Conservation (phyloP, 306 rosid genomes). For the Mimosa bimucronata region DNA sequence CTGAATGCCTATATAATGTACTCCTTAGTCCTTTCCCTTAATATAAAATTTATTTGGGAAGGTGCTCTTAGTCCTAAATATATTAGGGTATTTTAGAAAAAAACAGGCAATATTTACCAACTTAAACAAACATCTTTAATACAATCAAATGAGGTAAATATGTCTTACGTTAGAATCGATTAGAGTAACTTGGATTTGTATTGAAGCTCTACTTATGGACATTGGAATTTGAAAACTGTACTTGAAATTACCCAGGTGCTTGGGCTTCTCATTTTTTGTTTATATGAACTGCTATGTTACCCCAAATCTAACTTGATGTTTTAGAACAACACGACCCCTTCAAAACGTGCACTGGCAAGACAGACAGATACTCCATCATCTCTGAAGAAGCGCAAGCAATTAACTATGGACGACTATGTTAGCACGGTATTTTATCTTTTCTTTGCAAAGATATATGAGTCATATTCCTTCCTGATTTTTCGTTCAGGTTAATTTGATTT, state of each 20-base stretch:
- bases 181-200: too few relatives aligned
- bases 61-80: too few relatives aligned
- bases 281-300: conserved; percentile 8
- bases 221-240: not conserved
- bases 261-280: conserved; percentile 5
- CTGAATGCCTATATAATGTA: too few relatives aligned
- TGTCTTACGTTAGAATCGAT: too few relatives aligned
- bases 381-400: conserved; percentile 83
- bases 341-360: conserved; percentile 75
- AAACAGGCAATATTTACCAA: too few relatives aligned
- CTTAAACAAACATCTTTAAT: too few relatives aligned
- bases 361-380: conserved; percentile 73
- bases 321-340: conserved; percentile 84
- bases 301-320: conserved; percentile 22
- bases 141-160: too few relatives aligned
- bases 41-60: too few relatives aligned
- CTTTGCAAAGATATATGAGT: not conserved
- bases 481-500: not conserved
- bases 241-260: not conserved
- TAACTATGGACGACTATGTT: conserved; percentile 77
- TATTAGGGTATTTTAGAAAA: too few relatives aligned
- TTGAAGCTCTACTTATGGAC: not conserved
- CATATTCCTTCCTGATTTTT: conserved; percentile 16
- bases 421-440: conserved; percentile 56
- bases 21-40: too few relatives aligned